Conservation (phyloP, 2,329 filamentous ascomycete genomes). For the Fusarium ambrosium region DNA sequence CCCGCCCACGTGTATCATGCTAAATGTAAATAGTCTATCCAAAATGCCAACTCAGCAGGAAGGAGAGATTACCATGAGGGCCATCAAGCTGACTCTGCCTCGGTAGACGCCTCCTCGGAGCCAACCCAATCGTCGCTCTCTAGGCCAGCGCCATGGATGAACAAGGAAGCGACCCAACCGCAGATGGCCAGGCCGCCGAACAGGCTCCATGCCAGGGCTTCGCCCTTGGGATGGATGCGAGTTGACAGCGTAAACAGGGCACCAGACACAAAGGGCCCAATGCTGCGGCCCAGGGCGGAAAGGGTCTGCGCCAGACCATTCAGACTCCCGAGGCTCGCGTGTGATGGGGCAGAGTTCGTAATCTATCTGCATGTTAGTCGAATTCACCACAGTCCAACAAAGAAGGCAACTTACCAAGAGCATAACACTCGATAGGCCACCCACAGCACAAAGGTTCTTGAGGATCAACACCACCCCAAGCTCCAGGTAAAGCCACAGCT, state of each 20-base stretch:
- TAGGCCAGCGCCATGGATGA: slow-evolving; percentile 75
- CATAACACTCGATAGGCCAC: slow-evolving; percentile 89
- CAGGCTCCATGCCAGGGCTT: slow-evolving; percentile 86
- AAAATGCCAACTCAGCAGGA: background rate
- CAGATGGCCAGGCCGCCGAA: slow-evolving; percentile 87
- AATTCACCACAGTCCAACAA: background rate
- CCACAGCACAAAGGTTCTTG: slow-evolving; percentile 92
- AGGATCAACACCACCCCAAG: slow-evolving; percentile 84
- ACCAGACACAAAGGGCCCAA: slow-evolving; percentile 90
- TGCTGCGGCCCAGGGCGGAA: slow-evolving; percentile 88
- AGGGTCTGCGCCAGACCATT: slow-evolving; percentile 96
- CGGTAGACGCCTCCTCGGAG: slow-evolving; percentile 41
- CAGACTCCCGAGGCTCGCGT: slow-evolving; percentile 87
- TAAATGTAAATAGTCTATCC: slow-evolving; percentile 20
- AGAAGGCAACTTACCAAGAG: slow-evolving; percentile 72
- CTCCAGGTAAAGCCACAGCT: slow-evolving; percentile 82
- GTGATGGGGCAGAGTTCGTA: slow-evolving; percentile 90
- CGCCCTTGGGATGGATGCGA: slow-evolving; percentile 81
- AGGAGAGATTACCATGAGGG: background rate
- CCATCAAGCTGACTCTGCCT: slow-evolving; percentile 17
- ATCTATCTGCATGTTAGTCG: slow-evolving; percentile 67
- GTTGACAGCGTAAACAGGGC: slow-evolving; percentile 86
- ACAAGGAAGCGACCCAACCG: slow-evolving; percentile 84
- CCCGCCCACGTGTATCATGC: slow-evolving; percentile 2
- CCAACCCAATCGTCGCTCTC: slow-evolving; percentile 70